Evolutionary conservation across 208 protist species (phyloP), one percentile per base, ranked within the genome.

Genomic region (Herpetomonas tarakana): DNA sequence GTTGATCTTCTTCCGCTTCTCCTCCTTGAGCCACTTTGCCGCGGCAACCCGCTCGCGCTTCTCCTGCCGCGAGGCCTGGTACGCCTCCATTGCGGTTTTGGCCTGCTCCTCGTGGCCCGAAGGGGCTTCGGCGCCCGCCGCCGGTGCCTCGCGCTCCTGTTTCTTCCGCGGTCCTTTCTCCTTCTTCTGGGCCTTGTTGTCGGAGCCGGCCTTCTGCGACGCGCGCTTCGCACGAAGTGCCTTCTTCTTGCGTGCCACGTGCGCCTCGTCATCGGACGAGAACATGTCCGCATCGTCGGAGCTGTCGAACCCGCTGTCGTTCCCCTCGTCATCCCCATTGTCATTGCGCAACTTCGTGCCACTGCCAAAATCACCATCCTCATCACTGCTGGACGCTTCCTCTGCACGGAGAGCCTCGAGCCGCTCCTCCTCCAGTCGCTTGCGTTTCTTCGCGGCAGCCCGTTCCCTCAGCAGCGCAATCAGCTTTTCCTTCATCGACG

Each of bases 1-100:
- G 46, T 92, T 92, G 26, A 95, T 67, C 60, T 92, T 95, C 62
- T 93, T 91, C 41, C 68, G 60, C 56, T 92, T 90, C 38, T 92
- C 86, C 24, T 81, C 78, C 78, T 95, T 95, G 11, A 95, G 68
- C 86, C 89, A 95, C 51, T 81, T 76, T 0, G 79, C 79, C 2
- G 89, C 89, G 2, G 85, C 83, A 2, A 80, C 83, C 3, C 86
- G 83, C 57, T 92, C 86, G 1, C 86, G 83, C 53, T 80, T 83
- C 49, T 83, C 78, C 27, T 86, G 60, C 3, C 89, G 69, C 16
- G 81, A 71, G 2, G 76, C 74, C 2, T 75, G 71, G 31, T 78
- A 74, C 41, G 66, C 66, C 45, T 76, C 78, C 75, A 83, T 85
- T 27, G 70, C 56, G 16, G 74, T 65, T 14, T 66, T 47, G 4